A percentile compares a stretch with the other conserved stretches of the same genome.
phyloP scores from a whole-genome alignment of 2,329 filamentous ascomycete genomes.

The Colletotrichum scovillei region DNA sequence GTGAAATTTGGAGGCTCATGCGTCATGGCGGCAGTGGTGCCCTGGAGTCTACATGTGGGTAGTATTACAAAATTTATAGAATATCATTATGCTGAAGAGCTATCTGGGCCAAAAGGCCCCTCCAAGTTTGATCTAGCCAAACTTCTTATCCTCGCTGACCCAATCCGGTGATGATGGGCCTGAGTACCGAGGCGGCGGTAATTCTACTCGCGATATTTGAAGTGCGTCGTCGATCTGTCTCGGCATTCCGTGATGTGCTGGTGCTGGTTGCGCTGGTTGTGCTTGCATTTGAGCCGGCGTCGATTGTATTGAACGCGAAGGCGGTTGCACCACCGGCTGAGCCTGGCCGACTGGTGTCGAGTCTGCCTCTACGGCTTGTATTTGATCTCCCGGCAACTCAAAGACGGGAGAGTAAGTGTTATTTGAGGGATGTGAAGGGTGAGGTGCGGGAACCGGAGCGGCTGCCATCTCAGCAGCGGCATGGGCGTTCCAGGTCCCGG shows the following conservation, averaged over 20 bases:
- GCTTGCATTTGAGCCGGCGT: conserved; percentile 8
- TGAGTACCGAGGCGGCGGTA: conserved; percentile 29
- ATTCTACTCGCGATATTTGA: conserved; percentile 33
- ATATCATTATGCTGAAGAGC: conserved; percentile 34
- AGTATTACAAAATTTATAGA: conserved; percentile 29
- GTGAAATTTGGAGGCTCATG: conserved; percentile 4
- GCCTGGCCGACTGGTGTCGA: conserved; percentile 25
- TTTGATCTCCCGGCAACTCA: conserved; percentile 28
- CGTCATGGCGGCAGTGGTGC: conserved; percentile 19
- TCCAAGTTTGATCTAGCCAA: conserved; percentile 6
- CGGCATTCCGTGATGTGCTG: conserved; percentile 17
- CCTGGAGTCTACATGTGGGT: conserved; percentile 8
- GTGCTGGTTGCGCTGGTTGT: conserved; percentile 11
- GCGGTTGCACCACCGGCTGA: background rate
- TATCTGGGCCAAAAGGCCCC: conserved; percentile 12
- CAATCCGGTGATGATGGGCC: conserved; percentile 21
- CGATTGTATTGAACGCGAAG: conserved; percentile 26
- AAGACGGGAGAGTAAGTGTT: conserved; percentile 21
- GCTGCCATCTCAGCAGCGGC: background rate
- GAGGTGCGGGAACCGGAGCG: background rate
- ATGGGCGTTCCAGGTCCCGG: conserved; percentile 24
- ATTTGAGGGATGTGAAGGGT: conserved; percentile 4
- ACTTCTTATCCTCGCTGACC: conserved; percentile 31
- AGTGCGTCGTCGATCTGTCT: conserved; percentile 30
- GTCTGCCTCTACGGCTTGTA: conserved; percentile 29